phyloP scores from a whole-genome alignment of 1,139 yeast species.

The Debaryomyces nepalensis region DNA sequence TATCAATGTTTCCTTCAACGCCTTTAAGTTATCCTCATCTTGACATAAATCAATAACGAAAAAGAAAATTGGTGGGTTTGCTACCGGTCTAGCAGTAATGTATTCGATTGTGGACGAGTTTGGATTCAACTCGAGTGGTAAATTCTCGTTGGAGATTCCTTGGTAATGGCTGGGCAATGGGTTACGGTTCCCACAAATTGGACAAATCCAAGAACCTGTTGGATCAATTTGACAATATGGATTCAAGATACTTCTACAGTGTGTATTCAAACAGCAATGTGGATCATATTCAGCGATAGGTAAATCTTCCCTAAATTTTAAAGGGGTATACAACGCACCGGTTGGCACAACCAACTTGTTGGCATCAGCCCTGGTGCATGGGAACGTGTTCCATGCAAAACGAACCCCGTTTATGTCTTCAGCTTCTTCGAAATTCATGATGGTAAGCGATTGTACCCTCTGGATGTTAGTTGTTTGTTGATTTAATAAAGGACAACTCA shows the following conservation, averaged over 20 bases:
- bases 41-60: constrained; percentile 94
- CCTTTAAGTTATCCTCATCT: constrained; percentile 88
- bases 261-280: constrained; percentile 73
- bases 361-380: constrained; percentile 89
- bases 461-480: constrained; percentile 5
- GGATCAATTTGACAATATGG: constrained; percentile 89
- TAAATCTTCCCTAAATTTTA: constrained; percentile 76
- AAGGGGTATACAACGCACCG: constrained; percentile 92
- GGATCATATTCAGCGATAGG: constrained; percentile 91
- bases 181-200: constrained; percentile 80
- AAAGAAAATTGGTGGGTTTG: constrained; percentile 89
- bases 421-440: constrained; percentile 54
- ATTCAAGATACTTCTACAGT: constrained; percentile 85
- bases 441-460: not conserved
- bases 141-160: constrained; percentile 77
- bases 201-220: constrained; percentile 89
- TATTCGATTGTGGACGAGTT: constrained; percentile 89
- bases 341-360: constrained; percentile 92
- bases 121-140: constrained; percentile 85
- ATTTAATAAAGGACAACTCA: constrained; percentile 15
- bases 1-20: constrained; percentile 84
- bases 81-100: constrained; percentile 84
- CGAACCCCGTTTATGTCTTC: constrained; percentile 56
- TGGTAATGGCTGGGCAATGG: constrained; percentile 90
- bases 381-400: constrained; percentile 60